phyloP scores from a whole-genome alignment of 2,329 filamentous ascomycete genomes.

The Apiospora aurea region DNA sequence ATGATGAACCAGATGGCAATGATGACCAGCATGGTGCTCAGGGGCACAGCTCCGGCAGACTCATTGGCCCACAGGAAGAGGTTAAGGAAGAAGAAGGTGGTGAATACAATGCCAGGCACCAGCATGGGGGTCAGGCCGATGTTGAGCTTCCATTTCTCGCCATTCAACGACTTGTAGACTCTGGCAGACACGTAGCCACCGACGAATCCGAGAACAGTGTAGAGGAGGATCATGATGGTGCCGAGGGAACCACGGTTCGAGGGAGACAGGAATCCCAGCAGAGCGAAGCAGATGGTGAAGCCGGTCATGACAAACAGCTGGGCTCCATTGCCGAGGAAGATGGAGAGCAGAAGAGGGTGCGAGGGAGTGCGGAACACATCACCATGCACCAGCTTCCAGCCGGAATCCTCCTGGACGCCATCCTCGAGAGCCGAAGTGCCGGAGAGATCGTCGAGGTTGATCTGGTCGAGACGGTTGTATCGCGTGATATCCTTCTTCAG shows the following conservation, averaged over 20 bases:
- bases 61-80: constrained; percentile 94
- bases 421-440: constrained; percentile 83
- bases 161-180: constrained; percentile 93
- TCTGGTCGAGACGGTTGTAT: constrained; percentile 93
- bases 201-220: constrained; percentile 90
- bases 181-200: constrained; percentile 90
- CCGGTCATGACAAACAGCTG: constrained; percentile 98
- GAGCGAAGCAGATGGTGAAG: constrained; percentile 89
- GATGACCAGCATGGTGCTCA: constrained; percentile 95
- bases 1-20: constrained; percentile 97
- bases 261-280: constrained; percentile 93
- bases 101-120: constrained; percentile 86
- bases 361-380: constrained; percentile 93
- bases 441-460: constrained; percentile 87
- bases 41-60: constrained; percentile 92
- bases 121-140: constrained; percentile 87
- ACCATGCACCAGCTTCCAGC: constrained; percentile 97
- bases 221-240: constrained; percentile 91
- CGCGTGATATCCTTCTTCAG: constrained; percentile 94
- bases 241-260: constrained; percentile 94
- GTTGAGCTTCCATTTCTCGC: constrained; percentile 93
- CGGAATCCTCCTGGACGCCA: constrained; percentile 95
- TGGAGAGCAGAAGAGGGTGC: constrained; percentile 81
- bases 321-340: constrained; percentile 90
- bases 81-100: constrained; percentile 90